Percentiles rank a stretch among this genome's conserved stretches.
phyloP scores from a whole-genome alignment of 1,284 basidiomycete species.

The Naganishia sp. region DNA sequence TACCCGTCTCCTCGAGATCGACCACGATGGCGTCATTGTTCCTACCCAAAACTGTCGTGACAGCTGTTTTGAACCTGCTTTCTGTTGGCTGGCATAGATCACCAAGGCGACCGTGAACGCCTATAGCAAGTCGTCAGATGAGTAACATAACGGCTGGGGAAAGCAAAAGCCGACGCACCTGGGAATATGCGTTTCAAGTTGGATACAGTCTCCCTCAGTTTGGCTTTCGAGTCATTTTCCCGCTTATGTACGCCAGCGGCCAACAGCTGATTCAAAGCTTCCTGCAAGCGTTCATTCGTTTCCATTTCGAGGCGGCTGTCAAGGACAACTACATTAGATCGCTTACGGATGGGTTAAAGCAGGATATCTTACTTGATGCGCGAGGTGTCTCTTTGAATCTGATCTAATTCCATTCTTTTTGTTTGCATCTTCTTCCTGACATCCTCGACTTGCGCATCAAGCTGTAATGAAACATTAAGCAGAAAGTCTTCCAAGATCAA shows the following conservation, averaged over 20 bases:
- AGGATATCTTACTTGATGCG: conserved; percentile 63
- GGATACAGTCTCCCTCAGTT: conserved; percentile 79
- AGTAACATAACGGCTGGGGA: too few species aligned
- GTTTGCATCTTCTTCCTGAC: conserved; percentile 56
- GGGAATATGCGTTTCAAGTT: conserved; percentile 85
- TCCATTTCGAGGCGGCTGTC: conserved; percentile 80
- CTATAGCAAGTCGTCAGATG: conserved; percentile 49
- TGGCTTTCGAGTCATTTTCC: conserved; percentile 80
- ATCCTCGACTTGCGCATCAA: conserved; percentile 20
- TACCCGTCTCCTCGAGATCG: conserved; percentile 92
- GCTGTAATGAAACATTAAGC: background rate
- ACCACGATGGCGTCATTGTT: conserved; percentile 96
- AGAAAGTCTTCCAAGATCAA: background rate
- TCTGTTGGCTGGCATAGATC: conserved; percentile 92
- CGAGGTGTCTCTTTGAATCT: conserved; percentile 70
- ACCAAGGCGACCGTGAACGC: conserved; percentile 84
- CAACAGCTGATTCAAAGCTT: conserved; percentile 78
- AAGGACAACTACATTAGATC: background rate
- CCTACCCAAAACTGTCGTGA: conserved; percentile 91
- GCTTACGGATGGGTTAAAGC: too few species aligned
- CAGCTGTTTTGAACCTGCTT: conserved; percentile 87
- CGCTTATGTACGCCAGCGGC: conserved; percentile 83
- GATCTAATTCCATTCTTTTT: conserved; percentile 70
- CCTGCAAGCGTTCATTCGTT: conserved; percentile 84
- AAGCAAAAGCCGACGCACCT: conserved; percentile 55